Conservation (phyloP, 2,329 filamentous ascomycete species). For the Xylaria digitata region DNA sequence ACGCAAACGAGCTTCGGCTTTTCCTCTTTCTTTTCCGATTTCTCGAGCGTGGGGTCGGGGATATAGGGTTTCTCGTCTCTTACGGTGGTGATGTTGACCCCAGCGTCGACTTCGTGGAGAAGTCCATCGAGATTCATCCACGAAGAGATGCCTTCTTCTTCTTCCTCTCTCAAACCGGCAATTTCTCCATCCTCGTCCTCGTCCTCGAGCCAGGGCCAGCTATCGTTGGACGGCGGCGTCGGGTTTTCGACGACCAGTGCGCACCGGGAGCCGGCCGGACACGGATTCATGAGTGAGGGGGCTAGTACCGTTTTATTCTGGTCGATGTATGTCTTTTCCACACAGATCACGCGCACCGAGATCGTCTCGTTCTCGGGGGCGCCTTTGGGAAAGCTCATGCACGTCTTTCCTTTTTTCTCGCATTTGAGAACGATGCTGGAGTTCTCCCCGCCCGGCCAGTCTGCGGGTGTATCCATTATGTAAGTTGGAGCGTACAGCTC, state of each 20-base stretch:
- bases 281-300: slow-evolving; percentile 2
- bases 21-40: too few species aligned
- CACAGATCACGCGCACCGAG: slow-evolving; percentile 18
- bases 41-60: too few species aligned
- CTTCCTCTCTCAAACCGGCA: neutral
- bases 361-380: neutral
- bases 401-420: neutral
- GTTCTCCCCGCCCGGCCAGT: too few species aligned
- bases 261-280: slow-evolving; percentile 3
- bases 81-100: neutral
- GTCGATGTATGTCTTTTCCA: neutral
- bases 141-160: neutral
- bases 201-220: slow-evolving; percentile 8
- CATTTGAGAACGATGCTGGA: neutral
- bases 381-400: slow-evolving; percentile 1
- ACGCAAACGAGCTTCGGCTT: neutral
- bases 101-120: neutral
- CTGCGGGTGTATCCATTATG: neutral
- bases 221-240: neutral
- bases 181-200: neutral
- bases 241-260: neutral
- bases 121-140: slow-evolving; percentile 5
- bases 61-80: too few species aligned
- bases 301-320: neutral
- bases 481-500: slow-evolving; percentile 11